These are phyloP conservation scores for Triticum dicoccoides DNA, from an alignment of 176 grass and related monocot genomes.

Conservation along the genomic window DNA sequence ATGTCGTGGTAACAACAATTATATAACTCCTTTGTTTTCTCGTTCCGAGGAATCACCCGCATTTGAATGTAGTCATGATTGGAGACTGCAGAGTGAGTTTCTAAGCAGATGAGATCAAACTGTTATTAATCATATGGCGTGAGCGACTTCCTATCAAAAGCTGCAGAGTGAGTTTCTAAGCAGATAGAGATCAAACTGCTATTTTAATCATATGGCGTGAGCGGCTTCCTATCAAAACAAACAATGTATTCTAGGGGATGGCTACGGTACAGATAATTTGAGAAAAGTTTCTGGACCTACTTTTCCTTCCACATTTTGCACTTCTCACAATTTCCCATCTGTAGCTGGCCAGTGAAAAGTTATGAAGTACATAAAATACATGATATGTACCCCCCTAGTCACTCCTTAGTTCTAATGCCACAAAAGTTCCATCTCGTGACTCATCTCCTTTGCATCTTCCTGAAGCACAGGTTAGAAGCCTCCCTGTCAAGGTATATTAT, in stretches of 20 bases:
- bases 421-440: neutral
- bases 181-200: neutral
- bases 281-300: neutral
- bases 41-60: neutral
- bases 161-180: neutral
- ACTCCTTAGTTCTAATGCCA: neutral
- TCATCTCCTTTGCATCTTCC: neutral
- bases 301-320: neutral
- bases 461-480: neutral
- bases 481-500: neutral
- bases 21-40: neutral
- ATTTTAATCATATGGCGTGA: neutral
- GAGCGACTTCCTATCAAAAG: neutral
- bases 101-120: neutral
- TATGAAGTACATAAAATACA: neutral
- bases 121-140: neutral
- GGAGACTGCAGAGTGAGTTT: neutral
- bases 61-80: neutral
- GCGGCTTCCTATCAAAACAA: neutral
- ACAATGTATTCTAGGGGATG: neutral
- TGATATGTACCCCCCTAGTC: neutral
- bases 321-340: neutral
- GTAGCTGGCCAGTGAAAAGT: neutral
- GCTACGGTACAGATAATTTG: neutral
- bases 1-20: neutral